These are phyloP conservation scores for Talaromyces wortmannii DNA, from an alignment of 495 filamentous ascomycete genomes.

Conservation along the genomic window DNA sequence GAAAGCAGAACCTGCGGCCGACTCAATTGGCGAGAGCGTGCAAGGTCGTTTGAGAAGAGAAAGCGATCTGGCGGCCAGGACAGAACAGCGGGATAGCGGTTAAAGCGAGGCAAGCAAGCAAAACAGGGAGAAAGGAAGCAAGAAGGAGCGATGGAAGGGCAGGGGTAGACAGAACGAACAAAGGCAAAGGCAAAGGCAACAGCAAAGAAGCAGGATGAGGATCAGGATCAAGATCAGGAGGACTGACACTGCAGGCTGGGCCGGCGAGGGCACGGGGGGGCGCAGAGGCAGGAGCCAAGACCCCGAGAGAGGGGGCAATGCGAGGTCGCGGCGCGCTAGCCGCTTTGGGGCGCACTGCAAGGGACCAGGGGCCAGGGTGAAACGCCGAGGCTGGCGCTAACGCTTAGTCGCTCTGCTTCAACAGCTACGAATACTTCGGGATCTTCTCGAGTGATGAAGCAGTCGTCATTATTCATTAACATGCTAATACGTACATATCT, in stretches of 20 bases:
- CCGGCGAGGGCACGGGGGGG: background rate
- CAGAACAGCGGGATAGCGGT: background rate
- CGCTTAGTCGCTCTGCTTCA: too few relatives aligned
- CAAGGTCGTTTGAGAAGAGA: too few relatives aligned
- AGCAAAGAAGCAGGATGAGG: slow-evolving; percentile 2
- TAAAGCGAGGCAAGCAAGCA: slow-evolving; percentile 1
- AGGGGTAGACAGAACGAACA: slow-evolving; percentile 13
- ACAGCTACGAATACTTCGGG: too few relatives aligned
- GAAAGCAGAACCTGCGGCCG: too few relatives aligned
- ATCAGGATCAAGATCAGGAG: slow-evolving; percentile 10
- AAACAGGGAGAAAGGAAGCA: slow-evolving; percentile 1
- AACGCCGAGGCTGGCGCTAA: background rate
- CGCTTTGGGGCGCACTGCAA: slow-evolving; percentile 1
- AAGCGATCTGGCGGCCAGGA: too few relatives aligned
- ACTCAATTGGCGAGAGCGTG: too few relatives aligned
- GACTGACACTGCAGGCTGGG: background rate
- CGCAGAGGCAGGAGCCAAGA: background rate
- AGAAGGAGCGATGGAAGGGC: slow-evolving; percentile 4
- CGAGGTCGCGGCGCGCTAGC: background rate
- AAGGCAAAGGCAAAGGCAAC: slow-evolving; percentile 7
- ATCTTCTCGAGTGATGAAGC: too few relatives aligned
- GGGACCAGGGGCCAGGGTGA: slow-evolving; percentile 1
- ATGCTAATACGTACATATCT: too few relatives aligned
- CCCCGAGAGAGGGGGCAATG: background rate
- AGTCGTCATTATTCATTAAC: too few relatives aligned